Base-by-base conservation (phyloP, 169 alveolate genomes). In the Plasmodium sp. region DNA sequence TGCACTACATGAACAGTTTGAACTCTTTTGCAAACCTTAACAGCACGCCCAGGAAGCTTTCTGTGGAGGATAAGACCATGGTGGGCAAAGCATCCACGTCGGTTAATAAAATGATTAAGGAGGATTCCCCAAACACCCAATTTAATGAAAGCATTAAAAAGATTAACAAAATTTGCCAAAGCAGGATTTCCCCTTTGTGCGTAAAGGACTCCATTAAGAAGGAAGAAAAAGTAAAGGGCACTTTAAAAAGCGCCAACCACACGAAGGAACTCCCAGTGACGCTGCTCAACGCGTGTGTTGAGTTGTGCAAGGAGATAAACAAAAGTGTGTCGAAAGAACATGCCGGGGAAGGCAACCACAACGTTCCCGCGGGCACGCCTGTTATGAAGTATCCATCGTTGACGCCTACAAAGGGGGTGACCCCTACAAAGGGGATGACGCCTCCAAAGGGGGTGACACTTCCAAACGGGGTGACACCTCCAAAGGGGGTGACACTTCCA, bases 211-310 rank as follows among this genome's bases (percentile, higher is more conserved):
- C 93, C 36, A 86, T 86, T 54, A 77, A 86, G 81, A 86, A 86
- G 45, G 93, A 86, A 16, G 86, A 86, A 77, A 86, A 86, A 77
- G 27, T 75, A 16, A 86, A 77, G 71, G 82, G 93, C 16, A 33
- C 45, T 18, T 79, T 79, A 27, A 86, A 58, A 86, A 14, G 27
- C 16, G 18, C 16, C 62, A 45, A 58, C 31, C 27, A 86, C 22
- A 75, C 93, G 16, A 86, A 86, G 71, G 93, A 86, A 86, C 86
- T 86, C 7, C 93, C 93, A 36, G 93, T 86, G 41, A 86, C 93
- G 2, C 71, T 86, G 48, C 62, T 86, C 41, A 86, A 86, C 56
- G 93, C 93, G 16, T 86, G 93, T 54, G 93, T 75, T 86, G 93
- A 86, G 48, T 86, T 86, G 34, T 86, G 93, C 45, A 86, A 86